Conservation (phyloP, 2,329 filamentous ascomycete species). For the Cercospora zeina region DNA sequence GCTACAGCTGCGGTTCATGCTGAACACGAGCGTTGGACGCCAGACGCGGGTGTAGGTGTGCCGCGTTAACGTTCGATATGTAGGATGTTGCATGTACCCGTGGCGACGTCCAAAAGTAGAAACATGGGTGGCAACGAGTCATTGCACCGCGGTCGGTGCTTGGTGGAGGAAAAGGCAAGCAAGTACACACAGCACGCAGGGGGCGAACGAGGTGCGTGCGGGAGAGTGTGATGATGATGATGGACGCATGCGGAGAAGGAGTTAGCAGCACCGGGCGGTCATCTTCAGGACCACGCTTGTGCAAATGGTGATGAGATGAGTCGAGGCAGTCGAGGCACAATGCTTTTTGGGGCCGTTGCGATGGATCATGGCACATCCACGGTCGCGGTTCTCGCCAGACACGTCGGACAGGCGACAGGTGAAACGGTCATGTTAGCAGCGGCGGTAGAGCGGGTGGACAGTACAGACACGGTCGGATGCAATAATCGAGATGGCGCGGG, state of each 20-base stretch:
- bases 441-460: neutral
- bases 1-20: constrained; percentile 19
- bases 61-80: constrained; percentile 11
- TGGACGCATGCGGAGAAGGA: neutral
- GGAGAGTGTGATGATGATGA: neutral
- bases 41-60: constrained; percentile 13
- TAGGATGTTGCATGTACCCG: constrained; percentile 20
- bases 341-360: too few relatives aligned
- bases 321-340: neutral
- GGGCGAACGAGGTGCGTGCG: too few relatives aligned
- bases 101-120: constrained; percentile 3
- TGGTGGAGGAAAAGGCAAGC: neutral
- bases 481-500: neutral
- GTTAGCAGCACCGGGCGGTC: neutral
- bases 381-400: neutral
- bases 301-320: neutral
- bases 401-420: neutral
- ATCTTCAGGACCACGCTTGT: neutral
- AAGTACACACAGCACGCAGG: neutral
- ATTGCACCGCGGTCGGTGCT: neutral
- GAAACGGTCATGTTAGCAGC: constrained; percentile 2
- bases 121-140: constrained; percentile 17
- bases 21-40: constrained; percentile 24
- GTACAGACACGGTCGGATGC: too few relatives aligned
- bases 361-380: too few relatives aligned